Conservation (phyloP, 306 rosid genomes). For the Corylus americana region DNA sequence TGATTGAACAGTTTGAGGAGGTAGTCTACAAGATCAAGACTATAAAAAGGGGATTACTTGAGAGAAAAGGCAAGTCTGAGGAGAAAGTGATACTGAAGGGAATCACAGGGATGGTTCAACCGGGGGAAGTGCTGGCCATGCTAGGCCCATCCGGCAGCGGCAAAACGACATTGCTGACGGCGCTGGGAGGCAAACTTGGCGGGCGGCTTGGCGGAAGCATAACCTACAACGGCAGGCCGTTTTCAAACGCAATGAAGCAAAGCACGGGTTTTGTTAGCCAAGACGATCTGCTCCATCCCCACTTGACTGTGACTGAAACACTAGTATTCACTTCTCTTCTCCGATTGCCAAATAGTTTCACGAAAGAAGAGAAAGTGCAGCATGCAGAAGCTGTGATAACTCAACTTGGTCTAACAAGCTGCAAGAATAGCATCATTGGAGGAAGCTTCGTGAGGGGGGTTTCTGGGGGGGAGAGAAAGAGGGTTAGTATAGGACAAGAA, state of each 20-base stretch:
- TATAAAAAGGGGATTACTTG: conserved; percentile 25
- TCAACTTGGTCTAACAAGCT: conserved; percentile 59
- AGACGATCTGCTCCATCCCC: conserved; percentile 68
- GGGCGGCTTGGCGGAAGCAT: conserved; percentile 44
- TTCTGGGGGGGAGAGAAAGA: conserved; percentile 82
- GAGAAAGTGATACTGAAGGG: conserved; percentile 61
- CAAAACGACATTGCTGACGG: conserved; percentile 74
- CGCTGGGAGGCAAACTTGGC: conserved; percentile 64
- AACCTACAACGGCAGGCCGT: conserved; percentile 43
- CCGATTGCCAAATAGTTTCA: conserved; percentile 50
- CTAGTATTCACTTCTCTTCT: conserved; percentile 73
- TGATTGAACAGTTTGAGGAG: conserved; percentile 52
- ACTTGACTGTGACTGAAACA: conserved; percentile 65
- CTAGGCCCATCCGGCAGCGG: conserved; percentile 91
- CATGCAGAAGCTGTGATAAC: conserved; percentile 48
- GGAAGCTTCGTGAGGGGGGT: conserved; percentile 48
- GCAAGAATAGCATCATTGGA: conserved; percentile 60
- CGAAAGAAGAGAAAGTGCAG: conserved; percentile 37
- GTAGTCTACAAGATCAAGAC: conserved; percentile 52
- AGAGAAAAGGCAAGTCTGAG: conserved; percentile 20
- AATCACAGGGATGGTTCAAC: conserved; percentile 56
- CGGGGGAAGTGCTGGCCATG: conserved; percentile 80
- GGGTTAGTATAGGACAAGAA: conserved; percentile 85
- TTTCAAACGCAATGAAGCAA: conserved; percentile 53
- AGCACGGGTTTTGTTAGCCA: conserved; percentile 75